These are phyloP conservation scores for Synchytrium microbalum DNA, from an alignment of 371 early-diverging fungal genomes.

Conservation along the genomic window DNA sequence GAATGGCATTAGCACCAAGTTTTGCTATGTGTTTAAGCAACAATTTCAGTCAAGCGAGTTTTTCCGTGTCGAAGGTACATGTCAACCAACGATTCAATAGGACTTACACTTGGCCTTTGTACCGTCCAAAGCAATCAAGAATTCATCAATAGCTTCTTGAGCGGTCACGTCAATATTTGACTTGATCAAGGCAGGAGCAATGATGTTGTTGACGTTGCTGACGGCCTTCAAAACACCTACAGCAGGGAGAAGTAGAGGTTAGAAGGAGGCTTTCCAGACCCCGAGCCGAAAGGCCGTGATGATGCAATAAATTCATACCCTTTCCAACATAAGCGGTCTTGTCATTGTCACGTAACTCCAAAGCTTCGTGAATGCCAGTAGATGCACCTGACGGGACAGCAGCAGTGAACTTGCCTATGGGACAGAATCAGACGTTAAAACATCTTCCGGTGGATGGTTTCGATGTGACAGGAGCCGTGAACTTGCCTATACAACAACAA, in stretches of 20 bases:
- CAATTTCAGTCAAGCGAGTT: not conserved
- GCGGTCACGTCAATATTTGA: slow-evolving; percentile 68
- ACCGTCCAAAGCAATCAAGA: slow-evolving; percentile 86
- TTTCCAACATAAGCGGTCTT: slow-evolving; percentile 87
- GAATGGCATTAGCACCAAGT: slow-evolving; percentile 96
- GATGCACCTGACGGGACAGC: slow-evolving; percentile 99
- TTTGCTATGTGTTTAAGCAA: slow-evolving; percentile 18
- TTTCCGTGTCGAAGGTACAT: slow-evolving; percentile 7
- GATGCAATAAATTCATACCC: slow-evolving; percentile 46
- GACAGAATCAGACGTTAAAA: no score
- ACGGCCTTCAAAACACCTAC: slow-evolving; percentile 87
- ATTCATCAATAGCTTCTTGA: slow-evolving; percentile 86
- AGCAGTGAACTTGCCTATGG: slow-evolving; percentile 90
- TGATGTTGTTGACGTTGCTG: slow-evolving; percentile 79
- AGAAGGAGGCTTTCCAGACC: slow-evolving; percentile 4
- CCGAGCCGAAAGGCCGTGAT: not conserved
- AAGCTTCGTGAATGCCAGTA: slow-evolving; percentile 97
- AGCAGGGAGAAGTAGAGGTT: not conserved
- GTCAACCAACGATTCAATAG: no score
- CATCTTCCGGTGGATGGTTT: not conserved
- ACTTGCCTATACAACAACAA: not conserved
- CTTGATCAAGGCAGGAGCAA: slow-evolving; percentile 75
- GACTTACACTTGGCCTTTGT: slow-evolving; percentile 81
- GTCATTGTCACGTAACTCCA: slow-evolving; percentile 90
- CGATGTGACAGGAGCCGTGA: no score